A percentile compares a stretch with the other conserved stretches of the same genome.
phyloP scores from a whole-genome alignment of 2,329 filamentous ascomycete species.

The Colletotrichum magnum region DNA sequence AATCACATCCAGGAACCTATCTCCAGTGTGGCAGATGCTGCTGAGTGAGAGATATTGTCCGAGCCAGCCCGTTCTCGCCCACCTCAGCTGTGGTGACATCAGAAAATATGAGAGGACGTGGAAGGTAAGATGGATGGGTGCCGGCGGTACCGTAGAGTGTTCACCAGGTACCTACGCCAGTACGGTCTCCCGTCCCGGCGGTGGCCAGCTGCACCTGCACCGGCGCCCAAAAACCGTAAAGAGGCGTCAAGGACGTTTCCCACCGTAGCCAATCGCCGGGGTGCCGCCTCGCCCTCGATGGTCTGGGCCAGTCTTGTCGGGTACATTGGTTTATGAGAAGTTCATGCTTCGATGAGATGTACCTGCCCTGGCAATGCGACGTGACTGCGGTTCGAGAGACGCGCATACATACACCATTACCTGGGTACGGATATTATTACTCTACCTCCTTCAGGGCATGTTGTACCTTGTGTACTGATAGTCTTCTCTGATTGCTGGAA shows the following conservation, averaged over 20 bases:
- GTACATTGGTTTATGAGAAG: no score
- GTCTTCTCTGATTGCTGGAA: conserved; percentile 12
- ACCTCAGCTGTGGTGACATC: no score
- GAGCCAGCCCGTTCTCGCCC: no score
- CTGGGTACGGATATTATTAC: no score
- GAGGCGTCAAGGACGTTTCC: conserved; percentile 22
- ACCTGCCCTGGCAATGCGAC: neutral
- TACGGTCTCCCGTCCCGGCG: neutral
- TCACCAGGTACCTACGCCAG: neutral
- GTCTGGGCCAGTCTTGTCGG: conserved; percentile 27
- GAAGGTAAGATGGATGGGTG: neutral
- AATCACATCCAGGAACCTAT: no score
- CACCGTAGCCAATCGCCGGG: conserved; percentile 30
- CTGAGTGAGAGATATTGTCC: no score
- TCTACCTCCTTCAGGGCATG: no score
- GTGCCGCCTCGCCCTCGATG: conserved; percentile 26
- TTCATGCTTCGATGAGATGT: no score
- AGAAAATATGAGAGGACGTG: no score
- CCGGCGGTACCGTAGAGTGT: neutral
- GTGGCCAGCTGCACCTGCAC: conserved; percentile 32
- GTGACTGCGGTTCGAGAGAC: neutral
- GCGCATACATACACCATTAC: neutral
- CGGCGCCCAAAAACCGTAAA: conserved; percentile 32
- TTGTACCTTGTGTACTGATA: no score
- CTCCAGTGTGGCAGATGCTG: no score